Evolutionary conservation across 305 asterid genomes (phyloP), one percentile per base, ranked within the genome.

Genomic region (Fraxinus sp.): DNA sequence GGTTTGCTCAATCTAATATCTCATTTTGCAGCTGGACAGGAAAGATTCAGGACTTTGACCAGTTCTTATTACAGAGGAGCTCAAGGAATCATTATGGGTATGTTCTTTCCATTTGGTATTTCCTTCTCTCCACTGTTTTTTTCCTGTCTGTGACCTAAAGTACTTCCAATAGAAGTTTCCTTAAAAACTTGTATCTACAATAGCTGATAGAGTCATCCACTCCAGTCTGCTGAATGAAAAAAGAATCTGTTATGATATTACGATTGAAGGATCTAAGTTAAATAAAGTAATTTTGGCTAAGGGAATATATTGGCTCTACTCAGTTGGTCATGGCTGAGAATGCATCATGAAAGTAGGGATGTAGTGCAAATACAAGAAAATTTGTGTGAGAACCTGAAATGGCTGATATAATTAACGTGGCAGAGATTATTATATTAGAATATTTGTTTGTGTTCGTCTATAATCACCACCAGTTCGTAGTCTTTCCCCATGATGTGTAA

Each of bases 61-160:
- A 86, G 91, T 81, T 86, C 92, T 11, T 88, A 88, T 82, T 91
- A 91, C 85, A 77, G 91, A 86, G 94, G 91, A 74, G 93, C 93
- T 84, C 93, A 88, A 87, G 93, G 93, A 83, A 80, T 90, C 43
- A 87, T 90, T 62, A 87, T 90, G 93, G 91, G 93, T 90, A 84
- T 79, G 84, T 7, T 64, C 68, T 79, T 57, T 79, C 30, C 10
- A 28, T 46, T 73, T 77, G 3, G 26, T 77, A n/a, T 64, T 77
- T 7, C 35, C 80, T 26, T 18, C 28, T 59, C 30, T 18, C 11
- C 70, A 7, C 10, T 7, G 70, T 49, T 46, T 46, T 49, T 14
- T 13, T 18, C 28, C 10, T 18, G 4, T 59, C 14, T 6, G 70
- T n/a, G 4, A 66, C 33, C 73, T 66, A 66, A 66, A 2, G 35